Conservation (phyloP, 192 early-diverging fungal genomes). For the Paraglomus brasilianum region DNA sequence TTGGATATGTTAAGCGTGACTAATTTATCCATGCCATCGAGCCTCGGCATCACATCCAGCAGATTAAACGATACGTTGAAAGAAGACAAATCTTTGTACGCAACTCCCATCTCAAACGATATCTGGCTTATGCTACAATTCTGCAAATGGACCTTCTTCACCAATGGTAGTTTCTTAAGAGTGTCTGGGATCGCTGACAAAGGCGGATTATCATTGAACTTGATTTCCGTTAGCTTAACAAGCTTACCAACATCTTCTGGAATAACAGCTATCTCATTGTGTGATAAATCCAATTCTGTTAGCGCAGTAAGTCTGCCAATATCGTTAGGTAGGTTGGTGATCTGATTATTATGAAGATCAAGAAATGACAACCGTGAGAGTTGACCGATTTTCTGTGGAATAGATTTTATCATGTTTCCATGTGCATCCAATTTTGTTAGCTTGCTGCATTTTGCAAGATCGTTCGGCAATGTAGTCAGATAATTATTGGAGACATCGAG, state of each 20-base stretch:
- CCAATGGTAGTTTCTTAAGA: constrained; percentile 32
- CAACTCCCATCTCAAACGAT: constrained; percentile 40
- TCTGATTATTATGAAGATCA: constrained; percentile 50
- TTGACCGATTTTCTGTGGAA: constrained; percentile 48
- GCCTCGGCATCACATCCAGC: constrained; percentile 40
- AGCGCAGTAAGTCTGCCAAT: constrained; percentile 44
- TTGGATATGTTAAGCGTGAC: constrained; percentile 43
- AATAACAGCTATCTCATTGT: constrained; percentile 47
- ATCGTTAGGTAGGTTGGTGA: constrained; percentile 41
- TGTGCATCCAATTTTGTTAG: constrained; percentile 46
- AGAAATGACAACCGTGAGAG: constrained; percentile 45
- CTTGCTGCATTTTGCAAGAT: constrained; percentile 37
- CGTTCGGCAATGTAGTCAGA: constrained; percentile 40
- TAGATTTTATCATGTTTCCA: constrained; percentile 46
- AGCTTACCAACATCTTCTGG: constrained; percentile 46
- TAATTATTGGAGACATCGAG: constrained; percentile 56
- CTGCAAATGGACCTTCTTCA: constrained; percentile 41
- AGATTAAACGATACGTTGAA: constrained; percentile 42
- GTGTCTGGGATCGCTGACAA: constrained; percentile 36
- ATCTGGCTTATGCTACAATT: constrained; percentile 42
- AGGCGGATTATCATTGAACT: constrained; percentile 44
- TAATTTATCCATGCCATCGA: constrained; percentile 42
- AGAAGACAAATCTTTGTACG: constrained; percentile 37
- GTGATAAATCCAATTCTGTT: constrained; percentile 52
- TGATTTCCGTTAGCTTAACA: constrained; percentile 42